Evolutionary conservation across 2,329 filamentous ascomycete genomes (phyloP).

Genomic region (Trichoderma lentiforme): DNA sequence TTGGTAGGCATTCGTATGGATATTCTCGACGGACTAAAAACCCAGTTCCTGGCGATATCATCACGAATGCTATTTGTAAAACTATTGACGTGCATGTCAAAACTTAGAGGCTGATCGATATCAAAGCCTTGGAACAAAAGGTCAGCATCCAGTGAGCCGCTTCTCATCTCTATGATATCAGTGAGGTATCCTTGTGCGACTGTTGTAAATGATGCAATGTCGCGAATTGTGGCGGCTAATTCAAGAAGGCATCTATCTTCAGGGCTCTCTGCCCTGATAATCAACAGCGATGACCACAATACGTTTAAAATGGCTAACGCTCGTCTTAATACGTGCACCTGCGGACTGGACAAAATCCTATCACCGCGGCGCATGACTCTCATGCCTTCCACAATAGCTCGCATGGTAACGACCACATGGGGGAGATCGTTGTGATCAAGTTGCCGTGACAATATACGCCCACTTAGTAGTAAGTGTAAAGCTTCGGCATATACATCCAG

Average conservation of each 20-base stretch:
- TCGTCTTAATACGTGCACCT: conserved; percentile 31
- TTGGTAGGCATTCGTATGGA: conserved; percentile 39
- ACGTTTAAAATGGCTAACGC: conserved; percentile 29
- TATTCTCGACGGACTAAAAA: conserved; percentile 32
- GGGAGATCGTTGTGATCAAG: conserved; percentile 34
- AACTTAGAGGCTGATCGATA: not conserved
- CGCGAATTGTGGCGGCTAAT: conserved; percentile 20
- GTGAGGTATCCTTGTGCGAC: conserved; percentile 23
- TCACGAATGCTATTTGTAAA: conserved; percentile 43
- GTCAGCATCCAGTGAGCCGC: conserved; percentile 20
- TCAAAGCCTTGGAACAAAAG: conserved; percentile 25
- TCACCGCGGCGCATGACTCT: conserved; percentile 24
- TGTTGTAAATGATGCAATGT: conserved; percentile 21
- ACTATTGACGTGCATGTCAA: conserved; percentile 33
- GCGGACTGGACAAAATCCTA: conserved; percentile 22
- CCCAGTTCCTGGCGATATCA: conserved; percentile 47
- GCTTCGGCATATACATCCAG: conserved; percentile 50
- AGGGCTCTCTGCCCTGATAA: conserved; percentile 20
- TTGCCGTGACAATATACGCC: conserved; percentile 36
- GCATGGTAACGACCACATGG: conserved; percentile 34
- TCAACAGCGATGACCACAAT: conserved; percentile 31
- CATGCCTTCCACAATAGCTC: conserved; percentile 30
- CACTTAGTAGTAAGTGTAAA: conserved; percentile 36
- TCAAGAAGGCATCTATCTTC: conserved; percentile 20
- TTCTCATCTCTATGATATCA: conserved; percentile 21